Evolutionary conservation across 805 yeast species (phyloP).

Genomic region (Blastobotrys mokoenaii): DNA sequence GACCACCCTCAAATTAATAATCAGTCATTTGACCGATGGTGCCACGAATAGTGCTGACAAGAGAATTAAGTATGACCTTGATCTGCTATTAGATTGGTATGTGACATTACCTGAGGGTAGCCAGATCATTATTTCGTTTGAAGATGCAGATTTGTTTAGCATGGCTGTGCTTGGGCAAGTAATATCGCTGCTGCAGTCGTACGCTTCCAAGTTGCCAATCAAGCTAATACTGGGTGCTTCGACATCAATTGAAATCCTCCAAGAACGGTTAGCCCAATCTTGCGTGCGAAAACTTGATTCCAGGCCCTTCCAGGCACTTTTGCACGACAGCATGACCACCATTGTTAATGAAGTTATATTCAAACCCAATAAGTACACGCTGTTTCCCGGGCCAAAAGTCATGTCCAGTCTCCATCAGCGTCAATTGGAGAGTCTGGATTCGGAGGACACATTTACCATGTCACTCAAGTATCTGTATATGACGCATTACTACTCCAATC

Average conservation of each 20-base stretch:
- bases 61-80: conserved; percentile 31
- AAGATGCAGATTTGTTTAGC: conserved; percentile 34
- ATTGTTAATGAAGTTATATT: conserved; percentile 17
- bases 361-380: conserved; percentile 3
- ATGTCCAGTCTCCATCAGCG: conserved; percentile 15
- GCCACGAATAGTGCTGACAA: conserved; percentile 19
- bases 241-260: conserved; percentile 29
- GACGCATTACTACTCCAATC: conserved; percentile 31
- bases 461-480: conserved; percentile 26
- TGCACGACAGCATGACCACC: conserved; percentile 11
- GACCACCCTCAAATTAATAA: conserved; percentile 23
- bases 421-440: conserved; percentile 18
- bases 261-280: conserved; percentile 26
- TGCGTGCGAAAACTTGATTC: conserved; percentile 21
- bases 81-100: conserved; percentile 29
- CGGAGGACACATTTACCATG: conserved; percentile 19
- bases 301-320: conserved; percentile 20
- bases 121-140: conserved; percentile 26
- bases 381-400: conserved; percentile 20
- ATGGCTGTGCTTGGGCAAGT: conserved; percentile 22
- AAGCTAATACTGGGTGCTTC: conserved; percentile 29
- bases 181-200: conserved; percentile 27
- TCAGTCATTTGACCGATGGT: too few species aligned
- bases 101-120: conserved; percentile 8
- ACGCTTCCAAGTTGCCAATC: conserved; percentile 26